Evolutionary conservation across 352 stramenopile species (phyloP).

Genomic region (Phytophthora pseudosyringae): DNA sequence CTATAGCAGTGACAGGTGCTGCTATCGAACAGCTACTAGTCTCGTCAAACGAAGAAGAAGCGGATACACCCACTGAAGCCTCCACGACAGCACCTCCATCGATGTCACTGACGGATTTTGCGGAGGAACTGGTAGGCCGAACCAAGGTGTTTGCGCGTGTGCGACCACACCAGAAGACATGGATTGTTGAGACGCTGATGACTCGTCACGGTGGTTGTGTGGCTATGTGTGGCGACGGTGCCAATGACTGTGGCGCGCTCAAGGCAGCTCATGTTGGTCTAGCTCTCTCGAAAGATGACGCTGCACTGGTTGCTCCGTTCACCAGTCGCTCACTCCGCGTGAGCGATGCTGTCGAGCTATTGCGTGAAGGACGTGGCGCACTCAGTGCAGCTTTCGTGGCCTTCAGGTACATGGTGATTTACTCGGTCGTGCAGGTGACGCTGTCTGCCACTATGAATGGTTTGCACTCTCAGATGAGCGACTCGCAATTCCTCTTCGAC

Average conservation of each 20-base stretch:
- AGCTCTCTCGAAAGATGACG: constrained; percentile 88
- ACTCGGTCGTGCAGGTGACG: constrained; percentile 89
- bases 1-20: constrained; percentile 70
- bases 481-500: constrained; percentile 83
- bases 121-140: constrained; percentile 59
- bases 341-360: constrained; percentile 80
- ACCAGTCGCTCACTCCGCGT: constrained; percentile 88
- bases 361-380: constrained; percentile 90
- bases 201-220: constrained; percentile 51
- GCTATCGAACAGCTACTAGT: constrained; percentile 57
- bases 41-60: constrained; percentile 31
- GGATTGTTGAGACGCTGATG: constrained; percentile 79
- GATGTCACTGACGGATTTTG: constrained; percentile 39
- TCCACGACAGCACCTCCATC: constrained; percentile 7
- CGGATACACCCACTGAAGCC: constrained; percentile 2
- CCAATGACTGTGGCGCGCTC: constrained; percentile 92
- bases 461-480: constrained; percentile 71
- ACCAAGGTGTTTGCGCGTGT: constrained; percentile 80
- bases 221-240: constrained; percentile 78
- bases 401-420: constrained; percentile 95
- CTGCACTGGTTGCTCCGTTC: constrained; percentile 92
- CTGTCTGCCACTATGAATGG: constrained; percentile 73
- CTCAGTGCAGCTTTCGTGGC: constrained; percentile 89
- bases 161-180: constrained; percentile 80
- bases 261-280: constrained; percentile 92